Percentiles rank a stretch among this genome's conserved stretches.
Conservation (phyloP, 208 protist species). For the Strigomonas culicis region DNA sequence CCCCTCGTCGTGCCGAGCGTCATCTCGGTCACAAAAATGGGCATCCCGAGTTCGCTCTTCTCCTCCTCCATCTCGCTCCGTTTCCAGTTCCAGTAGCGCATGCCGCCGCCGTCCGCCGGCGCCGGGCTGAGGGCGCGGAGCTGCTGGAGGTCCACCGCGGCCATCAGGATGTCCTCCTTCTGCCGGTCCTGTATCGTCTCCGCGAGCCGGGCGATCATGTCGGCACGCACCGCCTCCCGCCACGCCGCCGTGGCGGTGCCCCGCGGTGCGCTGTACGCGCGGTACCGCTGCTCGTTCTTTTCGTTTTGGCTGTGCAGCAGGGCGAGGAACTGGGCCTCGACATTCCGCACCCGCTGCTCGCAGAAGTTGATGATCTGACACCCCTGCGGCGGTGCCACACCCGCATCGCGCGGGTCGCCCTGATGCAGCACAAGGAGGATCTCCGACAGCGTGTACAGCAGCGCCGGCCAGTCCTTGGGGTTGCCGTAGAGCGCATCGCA, state of each 20-base stretch:
- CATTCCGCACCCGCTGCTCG: conserved; percentile 83
- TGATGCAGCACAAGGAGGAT: conserved; percentile 22
- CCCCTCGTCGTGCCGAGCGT: neutral
- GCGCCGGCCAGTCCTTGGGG: conserved; percentile 70
- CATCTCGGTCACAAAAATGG: neutral
- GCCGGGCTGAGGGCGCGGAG: neutral
- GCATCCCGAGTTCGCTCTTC: neutral
- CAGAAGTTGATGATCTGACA: conserved; percentile 85
- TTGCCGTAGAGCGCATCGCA: conserved; percentile 91
- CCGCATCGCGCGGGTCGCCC: neutral
- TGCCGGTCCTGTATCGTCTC: too few species aligned
- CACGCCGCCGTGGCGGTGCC: too few species aligned
- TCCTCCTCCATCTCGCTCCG: neutral
- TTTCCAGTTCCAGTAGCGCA: neutral
- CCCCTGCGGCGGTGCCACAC: conserved; percentile 31
- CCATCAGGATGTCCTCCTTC: too few species aligned
- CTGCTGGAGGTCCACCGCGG: neutral
- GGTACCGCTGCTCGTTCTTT: neutral
- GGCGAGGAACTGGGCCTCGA: conserved; percentile 69
- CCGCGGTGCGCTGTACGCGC: too few species aligned
- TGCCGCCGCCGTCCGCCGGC: neutral
- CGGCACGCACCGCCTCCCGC: too few species aligned
- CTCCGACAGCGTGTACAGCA: conserved; percentile 84
- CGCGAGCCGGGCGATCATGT: too few species aligned
- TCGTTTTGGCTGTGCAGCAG: conserved; percentile 60